Evolutionary conservation across 2,329 filamentous ascomycete genomes (phyloP).

Genomic region (Arthrobotrys conoides): DNA sequence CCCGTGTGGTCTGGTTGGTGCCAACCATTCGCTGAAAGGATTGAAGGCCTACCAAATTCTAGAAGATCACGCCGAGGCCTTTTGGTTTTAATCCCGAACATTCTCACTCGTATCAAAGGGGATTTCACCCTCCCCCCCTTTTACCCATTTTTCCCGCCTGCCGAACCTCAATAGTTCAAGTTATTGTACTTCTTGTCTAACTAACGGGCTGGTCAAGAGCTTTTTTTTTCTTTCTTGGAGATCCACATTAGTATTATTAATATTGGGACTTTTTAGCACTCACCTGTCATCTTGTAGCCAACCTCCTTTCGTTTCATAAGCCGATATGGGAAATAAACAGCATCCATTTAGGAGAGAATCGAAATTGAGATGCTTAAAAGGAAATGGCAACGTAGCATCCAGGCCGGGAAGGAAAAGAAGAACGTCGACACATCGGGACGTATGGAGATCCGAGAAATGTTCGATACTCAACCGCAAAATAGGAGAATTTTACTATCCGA

Average conservation of each 20-base stretch:
- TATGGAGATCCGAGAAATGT: slow-evolving; percentile 6
- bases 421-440: background rate
- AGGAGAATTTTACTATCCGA: background rate
- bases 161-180: slow-evolving; percentile 6
- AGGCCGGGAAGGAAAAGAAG: background rate
- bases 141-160: slow-evolving; percentile 37
- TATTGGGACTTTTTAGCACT: slow-evolving; percentile 8
- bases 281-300: slow-evolving; percentile 28
- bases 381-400: slow-evolving; percentile 41
- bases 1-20: slow-evolving; percentile 36
- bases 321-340: slow-evolving; percentile 43
- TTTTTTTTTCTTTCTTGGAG: too few species aligned
- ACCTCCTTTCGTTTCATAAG: slow-evolving; percentile 51
- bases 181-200: background rate
- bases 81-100: slow-evolving; percentile 9
- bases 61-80: background rate
- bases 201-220: slow-evolving; percentile 9
- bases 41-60: slow-evolving; percentile 13
- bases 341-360: slow-evolving; percentile 1
- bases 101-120: slow-evolving; percentile 33
- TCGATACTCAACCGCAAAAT: slow-evolving; percentile 17
- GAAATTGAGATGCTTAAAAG: slow-evolving; percentile 20
- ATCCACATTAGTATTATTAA: slow-evolving; percentile 15
- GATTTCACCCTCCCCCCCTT: slow-evolving; percentile 24
- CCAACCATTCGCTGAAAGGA: slow-evolving; percentile 36